phyloP scores from a whole-genome alignment of 306 rosid species.

The Cucumis melo region DNA sequence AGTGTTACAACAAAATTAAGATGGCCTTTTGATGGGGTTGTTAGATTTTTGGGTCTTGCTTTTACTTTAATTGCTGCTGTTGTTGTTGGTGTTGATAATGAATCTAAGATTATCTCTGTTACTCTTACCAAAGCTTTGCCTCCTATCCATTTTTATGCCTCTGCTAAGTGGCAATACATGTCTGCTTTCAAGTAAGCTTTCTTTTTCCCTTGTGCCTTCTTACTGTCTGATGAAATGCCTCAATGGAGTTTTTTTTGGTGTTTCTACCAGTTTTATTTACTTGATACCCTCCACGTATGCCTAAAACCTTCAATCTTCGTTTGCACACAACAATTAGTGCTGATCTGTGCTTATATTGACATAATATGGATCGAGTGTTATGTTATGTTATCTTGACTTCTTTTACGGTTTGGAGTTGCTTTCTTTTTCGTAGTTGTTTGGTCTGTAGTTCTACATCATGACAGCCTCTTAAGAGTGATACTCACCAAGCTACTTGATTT shows the following conservation, averaged over 20 bases:
- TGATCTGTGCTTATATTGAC: not conserved
- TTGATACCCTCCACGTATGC: not conserved
- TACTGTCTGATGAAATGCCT: not conserved
- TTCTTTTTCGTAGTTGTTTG: not conserved
- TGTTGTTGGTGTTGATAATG: conserved; percentile 30
- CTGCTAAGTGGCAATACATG: conserved; percentile 60
- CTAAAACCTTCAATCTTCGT: not conserved
- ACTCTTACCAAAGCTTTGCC: conserved; percentile 12
- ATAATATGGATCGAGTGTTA: not conserved
- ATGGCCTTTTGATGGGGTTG: conserved; percentile 15
- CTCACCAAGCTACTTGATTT: not conserved
- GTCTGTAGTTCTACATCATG: not conserved
- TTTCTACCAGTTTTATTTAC: not conserved
- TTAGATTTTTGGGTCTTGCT: conserved; percentile 19
- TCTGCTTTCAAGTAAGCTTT: conserved; percentile 44
- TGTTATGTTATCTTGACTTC: not conserved
- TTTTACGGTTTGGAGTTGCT: not conserved
- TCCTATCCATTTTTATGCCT: conserved; percentile 25
- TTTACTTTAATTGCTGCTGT: conserved; percentile 33
- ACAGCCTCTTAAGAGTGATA: not conserved
- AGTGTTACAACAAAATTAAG: not conserved
- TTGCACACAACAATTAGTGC: too few relatives aligned
- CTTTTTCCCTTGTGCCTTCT: not conserved
- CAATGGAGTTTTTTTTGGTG: not conserved
- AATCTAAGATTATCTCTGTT: conserved; percentile 24